Base-by-base conservation (phyloP, 768 basidiomycete genomes). In the Sporobolomyces pararoseus region DNA sequence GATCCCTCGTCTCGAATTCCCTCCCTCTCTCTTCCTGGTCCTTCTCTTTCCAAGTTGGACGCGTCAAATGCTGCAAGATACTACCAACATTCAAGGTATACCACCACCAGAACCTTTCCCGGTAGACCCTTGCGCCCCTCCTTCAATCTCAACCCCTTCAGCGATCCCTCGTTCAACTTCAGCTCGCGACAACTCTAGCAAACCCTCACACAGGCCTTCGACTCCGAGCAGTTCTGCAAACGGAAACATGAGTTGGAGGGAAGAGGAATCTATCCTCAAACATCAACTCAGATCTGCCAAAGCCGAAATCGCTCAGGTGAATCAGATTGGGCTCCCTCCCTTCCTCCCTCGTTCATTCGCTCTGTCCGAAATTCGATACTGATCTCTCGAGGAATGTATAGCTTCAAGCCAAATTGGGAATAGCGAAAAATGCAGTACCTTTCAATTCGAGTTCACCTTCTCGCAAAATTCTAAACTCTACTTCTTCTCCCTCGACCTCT, bases 361-460 rank as follows among this genome's bases (percentile, higher is more conserved):
- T 42, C 39, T 16, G 16, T 37, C 25, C 29, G 37, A 34, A 44
- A 4, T 35, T 29, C 53, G 2, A 27, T 29, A n/a, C 7, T 12
- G 31, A 31, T 3, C 14, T 51, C 46, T 10, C 17, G 21, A 5
- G 23, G n/a, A n/a, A n/a, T n/a, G n/a, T 9, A 19, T 44, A 34
- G 55, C 60, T 69, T 1, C 68, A 67, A 55, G 32, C 32, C 23
- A 74, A 68, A 23, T 63, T 74, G 52, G 72, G 72, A 19, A 19
- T 61, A 2, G 51, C 63, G n/a, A 13, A n/a, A 5, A 57, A 61
- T 53, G 25, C 46, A 12, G 72, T 52, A 2, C 65, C 72, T 3
- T 74, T 74, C 66, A 63, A 59, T 47, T 44, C 65, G 12, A 57
- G 52, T n/a, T 70, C 69, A 23, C 64, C 69, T 23, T 54, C 53